Evolutionary conservation across 2,329 filamentous ascomycete genomes (phyloP).

Genomic region (Fusarium coicis): DNA sequence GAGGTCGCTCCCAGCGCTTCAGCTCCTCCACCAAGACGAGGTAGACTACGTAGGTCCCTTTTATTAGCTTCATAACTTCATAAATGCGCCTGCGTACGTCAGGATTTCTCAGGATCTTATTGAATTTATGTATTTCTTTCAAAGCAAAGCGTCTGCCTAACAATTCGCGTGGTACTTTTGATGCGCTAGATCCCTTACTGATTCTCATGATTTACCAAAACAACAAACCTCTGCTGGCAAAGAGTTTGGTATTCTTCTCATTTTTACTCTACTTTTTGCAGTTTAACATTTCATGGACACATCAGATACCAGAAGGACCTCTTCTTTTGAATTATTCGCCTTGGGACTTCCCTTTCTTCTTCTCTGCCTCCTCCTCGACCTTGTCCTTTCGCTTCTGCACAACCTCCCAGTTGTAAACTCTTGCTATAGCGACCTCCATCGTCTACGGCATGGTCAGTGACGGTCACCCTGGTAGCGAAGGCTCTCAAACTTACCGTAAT

Average conservation of each 20-base stretch:
- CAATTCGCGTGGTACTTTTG: neutral
- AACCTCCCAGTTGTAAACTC: conserved; percentile 99
- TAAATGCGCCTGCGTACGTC: neutral
- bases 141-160: neutral
- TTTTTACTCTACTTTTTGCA: conserved; percentile 20
- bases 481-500: conserved; percentile 76
- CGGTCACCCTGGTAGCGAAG: neutral
- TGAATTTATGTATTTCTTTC: neutral
- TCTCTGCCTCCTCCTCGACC: conserved; percentile 65
- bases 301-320: conserved; percentile 11
- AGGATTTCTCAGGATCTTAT: neutral
- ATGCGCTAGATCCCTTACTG: neutral
- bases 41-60: neutral
- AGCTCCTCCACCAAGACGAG: neutral
- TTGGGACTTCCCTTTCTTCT: conserved; percentile 50
- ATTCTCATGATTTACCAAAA: neutral
- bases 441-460: conserved; percentile 66
- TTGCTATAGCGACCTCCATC: conserved; percentile 93
- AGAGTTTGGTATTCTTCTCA: conserved; percentile 4
- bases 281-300: conserved; percentile 28
- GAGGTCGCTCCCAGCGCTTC: neutral
- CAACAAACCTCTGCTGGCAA: neutral
- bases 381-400: conserved; percentile 95
- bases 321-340: conserved; percentile 34
- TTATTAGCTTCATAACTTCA: neutral